Evolutionary conservation across 495 filamentous ascomycete genomes (phyloP), one percentile per base, ranked within the genome.

Genomic region (Neurospora sp.): DNA sequence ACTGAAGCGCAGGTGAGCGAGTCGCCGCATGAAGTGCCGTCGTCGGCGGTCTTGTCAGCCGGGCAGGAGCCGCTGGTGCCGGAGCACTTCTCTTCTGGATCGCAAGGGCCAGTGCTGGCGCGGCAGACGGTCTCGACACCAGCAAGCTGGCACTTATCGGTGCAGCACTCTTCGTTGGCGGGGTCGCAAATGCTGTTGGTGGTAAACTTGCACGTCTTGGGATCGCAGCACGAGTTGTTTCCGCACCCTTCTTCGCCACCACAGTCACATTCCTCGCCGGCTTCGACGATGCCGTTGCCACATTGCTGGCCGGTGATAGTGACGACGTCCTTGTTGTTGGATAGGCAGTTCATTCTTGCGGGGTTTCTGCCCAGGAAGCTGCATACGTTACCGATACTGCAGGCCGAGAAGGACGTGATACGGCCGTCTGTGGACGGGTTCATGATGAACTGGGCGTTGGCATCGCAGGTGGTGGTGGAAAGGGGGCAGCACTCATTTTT

Each of bases 201-300:
- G 70, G 86, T 92, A 85, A 96, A 98, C 81, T 92, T 93, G 88
- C 96, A 99, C 14, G 96, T 98, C 7, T 80, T 89, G 3, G 94
- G 81, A 76, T 99, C 87, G 81, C 96, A 99, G 85, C 96, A 99
- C 37, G 76, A 72, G 81, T 99, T 93, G 75, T 84, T 80, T 20
- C 84, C 88, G 80, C 96, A 99, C 53, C 87, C 87, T 40, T 83
- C 82, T 8, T 80, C 79, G 53, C 94, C 96, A 70, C 96, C 96
- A 78, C 96, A 99, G 82, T 99, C 96, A 81, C 96, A 99, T 18
- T 99, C 92, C 81, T 99, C 96, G 74, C 93, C 96, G 10, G 86
- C 81, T 81, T 99, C 96, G 48, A 99, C 96, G 74, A 99, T 98
- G 65, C 96, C 96, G 81, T 99, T 99, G 69, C 96, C 96, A 79